Conservation (phyloP, 345 rosid genomes). For the Eutrema heterophyllum region DNA sequence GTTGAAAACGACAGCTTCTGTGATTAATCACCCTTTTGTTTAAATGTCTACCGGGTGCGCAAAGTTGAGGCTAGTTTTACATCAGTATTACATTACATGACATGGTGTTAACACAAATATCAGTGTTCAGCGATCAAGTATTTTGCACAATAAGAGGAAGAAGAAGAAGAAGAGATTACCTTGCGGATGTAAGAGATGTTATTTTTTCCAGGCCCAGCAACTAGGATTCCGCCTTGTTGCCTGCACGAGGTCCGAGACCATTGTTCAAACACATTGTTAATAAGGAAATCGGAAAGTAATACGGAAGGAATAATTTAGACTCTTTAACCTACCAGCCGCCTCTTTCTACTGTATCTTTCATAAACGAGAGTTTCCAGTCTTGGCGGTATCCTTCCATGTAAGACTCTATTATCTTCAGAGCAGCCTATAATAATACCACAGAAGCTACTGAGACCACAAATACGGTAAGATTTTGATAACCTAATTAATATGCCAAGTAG, state of each 20-base stretch:
- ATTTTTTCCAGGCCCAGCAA: slow-evolving; percentile 83
- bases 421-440: slow-evolving; percentile 47
- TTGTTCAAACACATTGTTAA: not conserved
- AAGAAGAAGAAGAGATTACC: slow-evolving; percentile 37
- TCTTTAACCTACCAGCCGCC: slow-evolving; percentile 80
- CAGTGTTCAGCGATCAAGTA: not conserved
- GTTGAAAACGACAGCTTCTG: not conserved
- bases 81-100: not conserved
- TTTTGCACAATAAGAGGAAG: not conserved
- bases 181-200: slow-evolving; percentile 77
- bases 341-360: slow-evolving; percentile 63
- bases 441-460: slow-evolving; percentile 1
- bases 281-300: not conserved
- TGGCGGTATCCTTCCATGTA: slow-evolving; percentile 96
- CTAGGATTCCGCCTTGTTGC: slow-evolving; percentile 92
- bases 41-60: not conserved
- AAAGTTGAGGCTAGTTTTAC: not conserved
- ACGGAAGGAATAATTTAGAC: not conserved
- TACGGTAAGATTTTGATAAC: not conserved
- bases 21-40: not conserved
- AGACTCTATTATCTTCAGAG: slow-evolving; percentile 72
- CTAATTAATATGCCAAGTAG: not conserved
- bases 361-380: slow-evolving; percentile 91
- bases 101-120: not conserved
- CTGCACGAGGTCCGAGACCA: slow-evolving; percentile 38